Evolutionary conservation across 305 asterid species (phyloP).

Genomic region (Rubia peregrina): DNA sequence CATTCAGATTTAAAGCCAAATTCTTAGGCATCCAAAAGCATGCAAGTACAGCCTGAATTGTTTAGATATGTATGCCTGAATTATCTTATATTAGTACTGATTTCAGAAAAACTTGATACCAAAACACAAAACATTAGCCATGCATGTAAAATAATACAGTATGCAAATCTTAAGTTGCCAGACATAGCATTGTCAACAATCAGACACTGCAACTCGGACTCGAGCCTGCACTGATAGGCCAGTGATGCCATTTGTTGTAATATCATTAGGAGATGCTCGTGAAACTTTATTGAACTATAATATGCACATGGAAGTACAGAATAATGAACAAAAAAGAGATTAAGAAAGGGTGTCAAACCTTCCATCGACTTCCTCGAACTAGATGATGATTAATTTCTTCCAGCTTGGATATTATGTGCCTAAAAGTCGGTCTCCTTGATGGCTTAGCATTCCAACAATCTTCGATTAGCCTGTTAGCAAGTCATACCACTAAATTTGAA

Average conservation of each 20-base stretch:
- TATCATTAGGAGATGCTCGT: not conserved
- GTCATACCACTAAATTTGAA: conserved; percentile 10
- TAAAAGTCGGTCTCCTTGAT: conserved; percentile 52
- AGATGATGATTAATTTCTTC: conserved; percentile 38
- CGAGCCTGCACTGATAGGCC: too few species aligned
- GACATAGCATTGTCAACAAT: not conserved
- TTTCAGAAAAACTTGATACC: not conserved
- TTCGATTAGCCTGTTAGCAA: conserved; percentile 57
- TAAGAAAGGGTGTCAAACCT: conserved; percentile 26
- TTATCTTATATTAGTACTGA: not conserved
- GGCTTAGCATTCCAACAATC: conserved; percentile 62
- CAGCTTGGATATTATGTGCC: conserved; percentile 47
- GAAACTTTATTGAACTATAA: not conserved
- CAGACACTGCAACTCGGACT: not conserved
- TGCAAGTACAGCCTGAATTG: not conserved
- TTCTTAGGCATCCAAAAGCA: conserved; percentile 4
- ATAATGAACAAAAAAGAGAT: not conserved
- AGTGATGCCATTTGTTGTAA: too few species aligned
- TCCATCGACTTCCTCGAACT: conserved; percentile 52
- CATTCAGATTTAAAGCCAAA: not conserved
- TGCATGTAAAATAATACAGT: not conserved
- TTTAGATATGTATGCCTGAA: not conserved
- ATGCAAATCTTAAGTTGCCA: not conserved
- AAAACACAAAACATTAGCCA: too few species aligned
- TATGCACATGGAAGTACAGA: not conserved